A percentile compares a stretch with the other conserved stretches of the same genome.
These are phyloP conservation scores for Tremella yokohamensis DNA, from an alignment of 768 basidiomycete species.

Conservation along the genomic window DNA sequence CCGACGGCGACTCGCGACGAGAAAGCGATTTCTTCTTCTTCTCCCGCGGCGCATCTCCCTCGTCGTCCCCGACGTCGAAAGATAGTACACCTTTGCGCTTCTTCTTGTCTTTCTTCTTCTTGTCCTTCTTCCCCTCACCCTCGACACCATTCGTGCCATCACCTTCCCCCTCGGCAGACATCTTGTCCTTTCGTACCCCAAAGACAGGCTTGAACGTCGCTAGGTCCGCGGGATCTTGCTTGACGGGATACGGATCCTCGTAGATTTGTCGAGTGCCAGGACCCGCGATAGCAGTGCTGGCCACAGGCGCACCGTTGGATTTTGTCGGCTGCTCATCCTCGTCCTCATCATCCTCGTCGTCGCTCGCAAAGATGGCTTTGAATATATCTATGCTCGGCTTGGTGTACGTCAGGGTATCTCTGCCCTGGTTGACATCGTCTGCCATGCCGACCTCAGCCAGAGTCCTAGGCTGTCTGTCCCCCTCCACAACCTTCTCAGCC, in stretches of 20 bases:
- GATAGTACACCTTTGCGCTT: slow-evolving; percentile 62
- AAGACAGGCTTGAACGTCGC: slow-evolving; percentile 87
- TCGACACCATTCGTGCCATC: slow-evolving; percentile 52
- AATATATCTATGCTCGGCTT: slow-evolving; percentile 88
- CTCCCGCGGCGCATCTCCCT: slow-evolving; percentile 54
- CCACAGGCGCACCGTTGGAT: background rate
- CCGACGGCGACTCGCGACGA: slow-evolving; percentile 8
- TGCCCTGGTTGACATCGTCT: slow-evolving; percentile 84
- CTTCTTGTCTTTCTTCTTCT: slow-evolving; percentile 55
- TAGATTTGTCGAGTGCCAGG: background rate
- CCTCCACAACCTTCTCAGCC: background rate
- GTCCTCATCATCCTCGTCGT: slow-evolving; percentile 78
- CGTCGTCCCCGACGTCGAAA: slow-evolving; percentile 58
- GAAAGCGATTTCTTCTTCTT: slow-evolving; percentile 39
- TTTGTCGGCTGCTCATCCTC: slow-evolving; percentile 54
- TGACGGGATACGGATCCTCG: slow-evolving; percentile 18
- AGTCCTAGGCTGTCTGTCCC: slow-evolving; percentile 31
- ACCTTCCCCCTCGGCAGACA: slow-evolving; percentile 6
- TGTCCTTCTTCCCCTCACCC: slow-evolving; percentile 45
- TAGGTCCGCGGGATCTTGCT: slow-evolving; percentile 56
- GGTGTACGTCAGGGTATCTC: slow-evolving; percentile 81
- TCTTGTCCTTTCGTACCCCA: slow-evolving; percentile 50
- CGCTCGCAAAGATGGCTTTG: slow-evolving; percentile 96
- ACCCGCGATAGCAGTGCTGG: background rate
- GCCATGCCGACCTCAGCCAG: slow-evolving; percentile 81